phyloP scores from a whole-genome alignment of 139 green algal genomes.

The Chlamydomonas schloesseri region DNA sequence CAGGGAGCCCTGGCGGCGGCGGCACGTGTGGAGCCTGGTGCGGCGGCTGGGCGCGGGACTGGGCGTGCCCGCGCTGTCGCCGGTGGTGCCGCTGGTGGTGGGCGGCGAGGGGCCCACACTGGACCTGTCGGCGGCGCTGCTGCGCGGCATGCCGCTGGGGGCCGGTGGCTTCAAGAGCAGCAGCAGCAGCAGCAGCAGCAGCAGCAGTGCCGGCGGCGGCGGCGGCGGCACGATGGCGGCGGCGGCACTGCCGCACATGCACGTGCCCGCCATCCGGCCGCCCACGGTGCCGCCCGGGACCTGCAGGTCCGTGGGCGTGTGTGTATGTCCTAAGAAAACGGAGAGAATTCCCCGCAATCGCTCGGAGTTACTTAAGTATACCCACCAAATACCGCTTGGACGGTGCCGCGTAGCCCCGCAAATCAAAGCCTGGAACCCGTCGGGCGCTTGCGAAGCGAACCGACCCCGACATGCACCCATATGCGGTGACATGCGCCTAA shows the following conservation, averaged over 20 bases:
- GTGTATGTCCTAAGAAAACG: not conserved
- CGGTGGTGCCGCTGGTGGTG: conserved; percentile 90
- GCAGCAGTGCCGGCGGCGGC: too few relatives aligned
- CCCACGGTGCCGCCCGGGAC: conserved; percentile 92
- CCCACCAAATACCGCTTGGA: not conserved
- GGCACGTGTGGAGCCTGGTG: conserved; percentile 74
- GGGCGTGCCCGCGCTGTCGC: conserved; percentile 72
- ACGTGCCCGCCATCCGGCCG: conserved; percentile 94
- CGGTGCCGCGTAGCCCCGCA: too few relatives aligned
- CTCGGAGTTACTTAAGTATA: not conserved
- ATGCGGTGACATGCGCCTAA: too few relatives aligned
- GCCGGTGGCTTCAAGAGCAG: too few relatives aligned
- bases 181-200: too few relatives aligned
- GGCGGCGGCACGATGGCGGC: not conserved
- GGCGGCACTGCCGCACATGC: conserved; percentile 41
- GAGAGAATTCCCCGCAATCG: too few relatives aligned
- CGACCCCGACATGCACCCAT: too few relatives aligned
- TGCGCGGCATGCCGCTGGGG: too few relatives aligned
- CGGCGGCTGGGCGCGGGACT: conserved; percentile 58
- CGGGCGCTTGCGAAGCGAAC: too few relatives aligned
- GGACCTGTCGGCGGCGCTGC: conserved; percentile 62
- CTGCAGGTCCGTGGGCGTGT: conserved; percentile 60
- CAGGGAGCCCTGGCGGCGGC: conserved; percentile 83
- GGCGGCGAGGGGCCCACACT: conserved; percentile 79
- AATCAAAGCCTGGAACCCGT: too few relatives aligned